Percentiles rank a stretch among this genome's conserved stretches.
These are phyloP conservation scores for Coemansia sp. DNA, from an alignment of 192 early-diverging fungal genomes.

Conservation along the genomic window DNA sequence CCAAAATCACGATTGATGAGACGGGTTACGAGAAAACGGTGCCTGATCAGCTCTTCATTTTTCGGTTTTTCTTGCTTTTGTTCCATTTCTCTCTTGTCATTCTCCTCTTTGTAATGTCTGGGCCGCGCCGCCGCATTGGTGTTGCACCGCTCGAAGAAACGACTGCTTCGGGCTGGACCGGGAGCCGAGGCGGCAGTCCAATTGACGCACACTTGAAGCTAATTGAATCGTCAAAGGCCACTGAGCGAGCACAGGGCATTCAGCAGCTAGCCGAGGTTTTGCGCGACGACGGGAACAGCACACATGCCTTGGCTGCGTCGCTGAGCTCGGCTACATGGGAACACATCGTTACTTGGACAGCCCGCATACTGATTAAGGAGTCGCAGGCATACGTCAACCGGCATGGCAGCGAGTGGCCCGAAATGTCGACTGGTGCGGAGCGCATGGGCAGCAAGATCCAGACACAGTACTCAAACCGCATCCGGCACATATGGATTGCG, in stretches of 20 bases:
- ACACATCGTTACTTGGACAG: slow-evolving; percentile 39
- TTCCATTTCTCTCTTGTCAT: too few species aligned
- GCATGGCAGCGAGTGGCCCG: slow-evolving; percentile 28
- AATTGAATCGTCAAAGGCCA: slow-evolving; percentile 45
- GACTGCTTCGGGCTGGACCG: neutral
- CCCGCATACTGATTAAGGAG: slow-evolving; percentile 42
- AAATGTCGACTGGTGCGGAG: slow-evolving; percentile 18
- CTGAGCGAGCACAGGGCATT: slow-evolving; percentile 35
- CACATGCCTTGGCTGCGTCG: slow-evolving; percentile 16
- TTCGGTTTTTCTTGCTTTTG: too few species aligned
- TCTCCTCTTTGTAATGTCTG: slow-evolving; percentile 29
- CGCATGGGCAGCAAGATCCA: slow-evolving; percentile 35
- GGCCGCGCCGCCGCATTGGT: slow-evolving; percentile 27
- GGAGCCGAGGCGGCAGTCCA: slow-evolving; percentile 7
- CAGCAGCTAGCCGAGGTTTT: slow-evolving; percentile 38
- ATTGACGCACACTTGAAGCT: slow-evolving; percentile 28
- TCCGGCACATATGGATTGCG: slow-evolving; percentile 48
- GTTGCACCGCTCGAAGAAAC: slow-evolving; percentile 27
- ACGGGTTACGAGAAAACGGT: too few species aligned
- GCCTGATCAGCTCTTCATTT: too few species aligned
- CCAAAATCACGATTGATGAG: too few species aligned
- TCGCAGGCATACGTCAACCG: slow-evolving; percentile 39
- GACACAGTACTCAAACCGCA: slow-evolving; percentile 34
- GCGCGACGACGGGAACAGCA: slow-evolving; percentile 25
- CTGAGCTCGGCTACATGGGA: slow-evolving; percentile 24